phyloP scores from a whole-genome alignment of 306 rosid species.

The Cicer bijugum region DNA sequence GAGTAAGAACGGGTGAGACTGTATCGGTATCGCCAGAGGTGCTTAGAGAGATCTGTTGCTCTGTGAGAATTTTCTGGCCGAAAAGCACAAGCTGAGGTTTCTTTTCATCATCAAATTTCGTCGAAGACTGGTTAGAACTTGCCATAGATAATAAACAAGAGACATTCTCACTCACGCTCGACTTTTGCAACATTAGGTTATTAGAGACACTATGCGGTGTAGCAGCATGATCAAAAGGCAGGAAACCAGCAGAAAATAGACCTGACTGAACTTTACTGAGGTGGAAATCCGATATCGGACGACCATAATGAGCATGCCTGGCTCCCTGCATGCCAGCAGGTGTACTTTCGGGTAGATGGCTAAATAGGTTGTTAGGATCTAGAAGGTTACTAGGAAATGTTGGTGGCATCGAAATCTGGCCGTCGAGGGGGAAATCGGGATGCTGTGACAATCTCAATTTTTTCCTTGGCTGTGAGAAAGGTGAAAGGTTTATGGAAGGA shows the following conservation, averaged over 20 bases:
- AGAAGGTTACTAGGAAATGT: slow-evolving; percentile 62
- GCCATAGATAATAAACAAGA: slow-evolving; percentile 75
- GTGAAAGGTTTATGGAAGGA: slow-evolving; percentile 75
- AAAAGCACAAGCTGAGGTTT: slow-evolving; percentile 76
- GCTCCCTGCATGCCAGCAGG: slow-evolving; percentile 99
- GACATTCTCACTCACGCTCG: slow-evolving; percentile 61
- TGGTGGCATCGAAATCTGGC: slow-evolving; percentile 64
- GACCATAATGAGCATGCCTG: slow-evolving; percentile 94
- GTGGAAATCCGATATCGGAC: slow-evolving; percentile 72
- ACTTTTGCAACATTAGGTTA: slow-evolving; percentile 53
- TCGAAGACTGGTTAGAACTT: slow-evolving; percentile 55
- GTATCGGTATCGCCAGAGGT: slow-evolving; percentile 58
- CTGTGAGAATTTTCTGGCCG: slow-evolving; percentile 74
- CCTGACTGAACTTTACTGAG: slow-evolving; percentile 70
- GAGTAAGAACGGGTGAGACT: slow-evolving; percentile 65
- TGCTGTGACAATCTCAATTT: slow-evolving; percentile 71
- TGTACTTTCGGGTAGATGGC: slow-evolving; percentile 73
- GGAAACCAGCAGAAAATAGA: slow-evolving; percentile 61
- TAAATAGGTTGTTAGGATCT: slow-evolving; percentile 63
- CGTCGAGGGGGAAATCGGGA: slow-evolving; percentile 68
- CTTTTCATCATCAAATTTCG: slow-evolving; percentile 59
- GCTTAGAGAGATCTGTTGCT: slow-evolving; percentile 75
- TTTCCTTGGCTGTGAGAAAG: slow-evolving; percentile 83
- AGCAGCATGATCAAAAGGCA: slow-evolving; percentile 56
- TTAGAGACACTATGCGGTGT: slow-evolving; percentile 50